Conservation (phyloP, 768 basidiomycete genomes). For the Panaeolus cyanescens region DNA sequence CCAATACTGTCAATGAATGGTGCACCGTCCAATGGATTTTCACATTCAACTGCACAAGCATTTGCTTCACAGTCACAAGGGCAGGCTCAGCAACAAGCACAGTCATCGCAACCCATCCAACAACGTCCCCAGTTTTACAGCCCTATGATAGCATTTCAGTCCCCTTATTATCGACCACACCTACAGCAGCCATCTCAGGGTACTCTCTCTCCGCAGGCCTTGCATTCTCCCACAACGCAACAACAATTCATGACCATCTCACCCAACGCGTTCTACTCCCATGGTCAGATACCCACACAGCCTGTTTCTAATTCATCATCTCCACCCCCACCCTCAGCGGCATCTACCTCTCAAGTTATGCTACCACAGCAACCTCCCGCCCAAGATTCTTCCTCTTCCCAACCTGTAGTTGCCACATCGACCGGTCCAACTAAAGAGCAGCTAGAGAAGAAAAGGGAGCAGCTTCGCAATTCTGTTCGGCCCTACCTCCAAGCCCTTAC, state of each 20-base stretch:
- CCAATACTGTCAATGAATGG: slow-evolving; percentile 63
- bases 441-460: slow-evolving; percentile 56
- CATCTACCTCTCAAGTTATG: slow-evolving; percentile 18
- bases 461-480: slow-evolving; percentile 52
- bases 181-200: slow-evolving; percentile 46
- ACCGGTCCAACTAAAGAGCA: slow-evolving; percentile 33
- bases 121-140: slow-evolving; percentile 15
- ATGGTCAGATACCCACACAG: slow-evolving; percentile 12
- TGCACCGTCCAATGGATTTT: slow-evolving; percentile 44
- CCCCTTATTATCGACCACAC: slow-evolving; percentile 32
- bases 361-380: slow-evolving; percentile 9
- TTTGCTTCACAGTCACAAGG: slow-evolving; percentile 29
- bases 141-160: slow-evolving; percentile 16
- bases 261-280: slow-evolving; percentile 35
- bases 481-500: slow-evolving; percentile 66
- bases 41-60: slow-evolving; percentile 43
- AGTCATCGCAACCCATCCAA: slow-evolving; percentile 25
- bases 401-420: slow-evolving; percentile 19
- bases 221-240: slow-evolving; percentile 57
- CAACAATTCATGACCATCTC: slow-evolving; percentile 40
- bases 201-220: slow-evolving; percentile 70
- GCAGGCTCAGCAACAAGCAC: slow-evolving; percentile 31
- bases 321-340: slow-evolving; percentile 16
- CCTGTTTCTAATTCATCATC: slow-evolving; percentile 11
- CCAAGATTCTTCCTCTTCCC: slow-evolving; percentile 5